Base-by-base conservation (phyloP, 164 flowering plant genomes). In the Litsea cubeba region DNA sequence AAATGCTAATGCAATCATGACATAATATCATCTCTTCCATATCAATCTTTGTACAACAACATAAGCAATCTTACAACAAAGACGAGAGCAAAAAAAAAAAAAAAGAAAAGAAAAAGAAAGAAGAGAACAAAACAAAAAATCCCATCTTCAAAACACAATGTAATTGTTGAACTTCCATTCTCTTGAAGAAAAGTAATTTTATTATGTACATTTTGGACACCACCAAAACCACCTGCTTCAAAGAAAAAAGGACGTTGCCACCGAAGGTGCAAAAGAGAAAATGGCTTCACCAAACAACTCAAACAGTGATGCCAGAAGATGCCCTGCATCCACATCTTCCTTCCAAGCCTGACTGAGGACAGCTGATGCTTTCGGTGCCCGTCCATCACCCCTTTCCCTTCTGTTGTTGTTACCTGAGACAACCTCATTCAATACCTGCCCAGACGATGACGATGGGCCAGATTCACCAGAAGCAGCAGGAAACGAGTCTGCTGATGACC, bases 251-350 rank as follows among this genome's bases (percentile, higher is more conserved):
- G 83, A 86, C 77, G 84, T 71, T 77, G 88, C 91, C 20, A 93
- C 82, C 24, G 85, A 76, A 18, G 91, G 97, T 15, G 80, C 83
- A 73, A 91, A 93, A 7, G 87, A 50, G 62, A 91, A 76, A 78
- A 91, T 87, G 72, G 90, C 82, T 81, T 89, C 95, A 40, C 98
- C 95, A 78, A 91, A 93, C 67, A 79, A 49, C 66, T 91, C 92
- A 62, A 77, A 85, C 46, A 91, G 78, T 1, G 89, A 83, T 0
- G 88, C 82, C 75, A 89, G 51, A 67, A 91, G 79, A n/a, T 81
- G 80, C 26, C 90, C 95, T 0, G 86, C 82, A 72, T 90, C 89
- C 57, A 78, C 40, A 70, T 88, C 93, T 74, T 88, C 93, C 83
- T 85, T 93, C 97, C 92, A 88, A 35, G 92, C 90, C 76, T 83